Percentiles rank a stretch among this genome's conserved stretches.
These are phyloP conservation scores for Gracilaria vermiculophylla DNA, from an alignment of 23 red algal genomes.

Conservation along the genomic window DNA sequence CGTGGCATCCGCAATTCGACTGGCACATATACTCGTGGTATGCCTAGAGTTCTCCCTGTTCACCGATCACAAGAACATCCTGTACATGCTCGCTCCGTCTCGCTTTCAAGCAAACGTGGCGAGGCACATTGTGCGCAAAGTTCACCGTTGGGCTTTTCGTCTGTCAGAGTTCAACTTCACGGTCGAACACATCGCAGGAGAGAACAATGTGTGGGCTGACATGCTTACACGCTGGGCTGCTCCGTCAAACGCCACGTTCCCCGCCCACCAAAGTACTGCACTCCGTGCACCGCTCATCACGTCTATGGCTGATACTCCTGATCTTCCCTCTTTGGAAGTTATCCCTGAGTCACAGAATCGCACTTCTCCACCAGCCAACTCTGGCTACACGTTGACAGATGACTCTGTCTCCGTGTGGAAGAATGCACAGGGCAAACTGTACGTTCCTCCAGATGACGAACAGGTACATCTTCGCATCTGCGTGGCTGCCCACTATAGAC, in stretches of 20 bases:
- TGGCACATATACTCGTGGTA: background rate
- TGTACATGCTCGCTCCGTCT: background rate
- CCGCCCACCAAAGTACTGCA: background rate
- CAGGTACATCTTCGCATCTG: background rate
- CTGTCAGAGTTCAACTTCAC: background rate
- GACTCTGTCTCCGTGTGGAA: too few species aligned
- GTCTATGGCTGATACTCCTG: background rate
- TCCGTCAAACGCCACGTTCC: background rate
- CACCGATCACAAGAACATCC: constrained; percentile 5
- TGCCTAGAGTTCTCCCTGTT: background rate
- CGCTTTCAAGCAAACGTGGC: background rate
- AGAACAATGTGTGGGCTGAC: background rate
- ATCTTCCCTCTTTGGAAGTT: background rate
- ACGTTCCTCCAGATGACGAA: background rate
- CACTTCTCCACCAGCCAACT: too few species aligned
- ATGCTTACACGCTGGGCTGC: background rate
- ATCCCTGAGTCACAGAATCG: background rate
- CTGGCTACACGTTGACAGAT: too few species aligned
- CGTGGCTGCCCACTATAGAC: background rate
- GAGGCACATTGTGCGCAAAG: background rate
- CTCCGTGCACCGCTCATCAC: background rate
- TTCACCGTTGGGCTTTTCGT: constrained; percentile 1
- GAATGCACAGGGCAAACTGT: background rate
- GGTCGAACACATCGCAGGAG: background rate
- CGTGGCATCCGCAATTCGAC: background rate